A percentile compares a stretch with the other conserved stretches of the same genome.
Evolutionary conservation across 1,139 yeast species (phyloP).

Genomic region (Hansenula lynferdii): DNA sequence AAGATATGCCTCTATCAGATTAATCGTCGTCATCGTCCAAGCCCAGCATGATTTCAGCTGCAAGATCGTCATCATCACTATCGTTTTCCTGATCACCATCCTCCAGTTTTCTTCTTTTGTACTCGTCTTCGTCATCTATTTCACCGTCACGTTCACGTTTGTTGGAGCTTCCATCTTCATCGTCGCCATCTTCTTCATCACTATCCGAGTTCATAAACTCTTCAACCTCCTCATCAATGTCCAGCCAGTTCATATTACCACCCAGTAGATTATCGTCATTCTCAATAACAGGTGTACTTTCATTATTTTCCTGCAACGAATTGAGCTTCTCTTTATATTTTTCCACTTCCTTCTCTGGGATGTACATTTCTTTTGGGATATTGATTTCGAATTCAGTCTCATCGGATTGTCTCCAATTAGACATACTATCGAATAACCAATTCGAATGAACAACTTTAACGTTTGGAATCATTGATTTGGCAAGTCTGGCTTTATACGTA

Average conservation of each 20-base stretch:
- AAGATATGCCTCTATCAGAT: too few species aligned
- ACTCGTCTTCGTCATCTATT: slow-evolving; percentile 15
- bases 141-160: slow-evolving; percentile 19
- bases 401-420: slow-evolving; percentile 68
- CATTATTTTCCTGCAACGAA: slow-evolving; percentile 13
- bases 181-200: slow-evolving; percentile 27
- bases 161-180: slow-evolving; percentile 21
- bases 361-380: slow-evolving; percentile 35
- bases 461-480: slow-evolving; percentile 53
- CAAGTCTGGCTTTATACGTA: slow-evolving; percentile 74
- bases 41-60: slow-evolving; percentile 30
- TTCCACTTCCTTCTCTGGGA: slow-evolving; percentile 32
- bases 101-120: slow-evolving; percentile 1
- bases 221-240: slow-evolving; percentile 22
- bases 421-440: slow-evolving; percentile 87
- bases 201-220: slow-evolving; percentile 7
- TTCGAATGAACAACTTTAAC: slow-evolving; percentile 82
- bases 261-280: slow-evolving; percentile 21
- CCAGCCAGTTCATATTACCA: slow-evolving; percentile 26
- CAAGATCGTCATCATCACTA: slow-evolving; percentile 24
- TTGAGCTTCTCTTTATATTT: slow-evolving; percentile 25
- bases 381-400: slow-evolving; percentile 57
- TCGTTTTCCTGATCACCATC: slow-evolving; percentile 4
- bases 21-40: slow-evolving; percentile 1
- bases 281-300: too few species aligned